Evolutionary conservation across 1,139 yeast species (phyloP), one percentile per base, ranked within the genome.

Genomic region (Meyerozyma carpophila): DNA sequence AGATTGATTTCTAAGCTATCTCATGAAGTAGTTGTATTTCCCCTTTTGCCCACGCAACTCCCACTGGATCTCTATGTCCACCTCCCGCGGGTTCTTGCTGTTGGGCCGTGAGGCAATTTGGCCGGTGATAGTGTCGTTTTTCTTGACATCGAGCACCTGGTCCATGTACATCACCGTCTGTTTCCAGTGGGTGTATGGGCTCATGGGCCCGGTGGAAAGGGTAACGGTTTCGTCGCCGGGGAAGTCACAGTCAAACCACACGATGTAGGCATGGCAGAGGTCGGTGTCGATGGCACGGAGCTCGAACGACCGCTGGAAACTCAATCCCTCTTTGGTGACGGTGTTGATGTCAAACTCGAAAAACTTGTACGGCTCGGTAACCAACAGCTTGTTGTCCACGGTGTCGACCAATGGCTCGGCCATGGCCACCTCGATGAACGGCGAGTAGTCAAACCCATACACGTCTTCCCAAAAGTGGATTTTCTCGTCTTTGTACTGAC

Each of bases 381-480:
- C 85, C 51, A 79, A 71, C n/a, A 90, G 70, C 49, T 76, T 74
- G 62, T 85, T 79, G 52, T 93, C 91, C 47, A 94, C 98, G 21
- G 85, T 85, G 61, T 93, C 98, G 41, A 93, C 98, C 55, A 93
- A 76, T 27, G 98, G 98, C 65, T 94, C 98, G 44, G 82, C 79
- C 84, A 89, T 84, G 43, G 96, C 95, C 46, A 84, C 68, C 43
- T 83, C 79, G 45, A 75, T 75, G 58, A 79, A 79, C 39, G 83
- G 83, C 41, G 94, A 73, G 69, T 88, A 93, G 64, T 94, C 97
- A 61, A 93, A 93, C 8, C 99, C 98, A 57, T 93, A 93, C 31
- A 93, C 97, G 59, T 91, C 91, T 63, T 87, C 90, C 99, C 99
- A 93, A 68, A 82, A 94, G 56, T 85, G 87, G 53, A 93, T 82